These are phyloP conservation scores for Brassica nigra DNA, from an alignment of 345 rosid genomes.

Conservation along the genomic window DNA sequence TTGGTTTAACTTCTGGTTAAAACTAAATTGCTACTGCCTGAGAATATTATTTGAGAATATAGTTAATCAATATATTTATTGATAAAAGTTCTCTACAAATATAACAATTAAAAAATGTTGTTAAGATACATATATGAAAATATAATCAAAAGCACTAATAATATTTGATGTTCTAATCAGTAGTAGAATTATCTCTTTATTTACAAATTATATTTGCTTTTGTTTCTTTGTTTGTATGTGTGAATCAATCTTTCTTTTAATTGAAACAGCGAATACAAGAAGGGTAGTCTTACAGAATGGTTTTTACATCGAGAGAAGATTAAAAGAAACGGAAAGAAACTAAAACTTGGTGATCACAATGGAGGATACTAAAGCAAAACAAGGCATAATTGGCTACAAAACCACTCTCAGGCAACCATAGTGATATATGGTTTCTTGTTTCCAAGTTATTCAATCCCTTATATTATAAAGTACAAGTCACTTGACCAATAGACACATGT, in stretches of 20 bases:
- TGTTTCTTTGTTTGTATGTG: background rate
- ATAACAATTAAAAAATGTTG: too few relatives aligned
- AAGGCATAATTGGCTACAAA: background rate
- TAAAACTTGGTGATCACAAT: background rate
- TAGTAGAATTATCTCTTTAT: background rate
- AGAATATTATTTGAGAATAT: too few relatives aligned
- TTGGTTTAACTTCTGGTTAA: too few relatives aligned
- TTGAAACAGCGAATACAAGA: slow-evolving; percentile 10
- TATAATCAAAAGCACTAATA: too few relatives aligned
- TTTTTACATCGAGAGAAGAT: background rate
- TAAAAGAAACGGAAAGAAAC: background rate
- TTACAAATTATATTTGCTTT: background rate
- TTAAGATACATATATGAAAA: too few relatives aligned
- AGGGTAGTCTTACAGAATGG: slow-evolving; percentile 25
- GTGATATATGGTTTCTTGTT: too few relatives aligned
- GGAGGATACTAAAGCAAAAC: slow-evolving; percentile 2
- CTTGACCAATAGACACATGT: too few relatives aligned
- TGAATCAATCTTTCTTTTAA: slow-evolving; percentile 10
- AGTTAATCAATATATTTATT: too few relatives aligned
- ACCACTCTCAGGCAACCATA: background rate
- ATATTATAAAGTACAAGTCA: too few relatives aligned
- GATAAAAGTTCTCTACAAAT: too few relatives aligned
- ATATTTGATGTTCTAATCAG: background rate
- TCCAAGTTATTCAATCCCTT: too few relatives aligned
- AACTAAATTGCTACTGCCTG: too few relatives aligned